Base-by-base conservation (phyloP, 352 stramenopile genomes). In the Globisporangium middletonii region DNA sequence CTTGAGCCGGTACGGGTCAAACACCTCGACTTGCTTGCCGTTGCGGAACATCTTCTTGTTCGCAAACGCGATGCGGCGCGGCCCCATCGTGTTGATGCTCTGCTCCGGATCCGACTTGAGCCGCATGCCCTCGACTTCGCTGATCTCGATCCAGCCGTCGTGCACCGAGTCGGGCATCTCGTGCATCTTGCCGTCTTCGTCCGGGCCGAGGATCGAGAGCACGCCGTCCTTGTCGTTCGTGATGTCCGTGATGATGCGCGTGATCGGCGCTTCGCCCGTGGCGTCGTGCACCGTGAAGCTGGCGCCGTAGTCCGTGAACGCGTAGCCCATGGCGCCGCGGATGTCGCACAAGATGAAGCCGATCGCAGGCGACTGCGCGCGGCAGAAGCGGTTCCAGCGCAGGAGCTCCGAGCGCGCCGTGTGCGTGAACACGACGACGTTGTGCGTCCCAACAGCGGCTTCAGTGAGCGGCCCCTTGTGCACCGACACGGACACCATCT, bases 331-430 rank as follows among this genome's bases (percentile, higher is more conserved):
- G 6, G 76, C 77, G 28, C 84, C 84, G 30, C 76, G 82, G 23
- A 94, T 78, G 56, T 94, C 80, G 53, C 84, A 91, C 57, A 73
- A 47, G 54, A 94, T 92, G 65, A 94, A 94, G 37, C 84, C 84
- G 47, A 94, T 91, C 46, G 72, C 74, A 15, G 80, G 85, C 33
- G 70, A 77, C 61, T 93, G 84, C 49, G 73, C 53, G 23, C 83
- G 85, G 63, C 91, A 97, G 59, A 95, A 96, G 48, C 73, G 73
- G 77, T 97, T 92, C 89, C 89, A 97, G 46, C 77, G 77, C 62
- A 94, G 63, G 28, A 97, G 70, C 54, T 97, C 85, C 47, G 77
- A 64, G 59, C 80, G 80, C 42, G 51, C 61, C 58, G 75, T 83
- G 75, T 89, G 68, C 45, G 86, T 89, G 66, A 96, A 96, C 30